A percentile compares a stretch with the other conserved stretches of the same genome.
These are phyloP conservation scores for Lotmaria passim DNA, from an alignment of 208 protist species.

Conservation along the genomic window DNA sequence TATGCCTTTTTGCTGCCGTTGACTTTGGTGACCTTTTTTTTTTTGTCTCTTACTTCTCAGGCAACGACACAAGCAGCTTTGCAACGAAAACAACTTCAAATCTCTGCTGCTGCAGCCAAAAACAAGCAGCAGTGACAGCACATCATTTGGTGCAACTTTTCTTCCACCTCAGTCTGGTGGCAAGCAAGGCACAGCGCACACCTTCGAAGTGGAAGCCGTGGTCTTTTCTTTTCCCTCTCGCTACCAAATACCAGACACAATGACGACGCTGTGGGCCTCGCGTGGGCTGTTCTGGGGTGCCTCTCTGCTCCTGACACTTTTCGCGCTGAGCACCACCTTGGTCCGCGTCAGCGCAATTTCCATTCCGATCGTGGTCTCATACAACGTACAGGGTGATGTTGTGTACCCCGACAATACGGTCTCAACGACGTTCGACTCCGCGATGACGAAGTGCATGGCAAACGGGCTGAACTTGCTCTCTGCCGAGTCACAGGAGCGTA, in stretches of 20 bases:
- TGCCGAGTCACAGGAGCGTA: neutral
- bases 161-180: too few species aligned
- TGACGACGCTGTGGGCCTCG: too few species aligned
- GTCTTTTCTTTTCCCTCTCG: neutral
- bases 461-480: constrained; percentile 18
- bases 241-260: too few species aligned
- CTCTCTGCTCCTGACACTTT: neutral
- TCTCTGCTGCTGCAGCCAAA: too few species aligned
- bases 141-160: too few species aligned
- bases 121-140: too few species aligned
- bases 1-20: too few species aligned
- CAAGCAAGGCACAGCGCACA: too few species aligned
- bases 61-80: too few species aligned
- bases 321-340: neutral
- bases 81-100: too few species aligned
- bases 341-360: neutral
- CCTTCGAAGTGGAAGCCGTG: too few species aligned
- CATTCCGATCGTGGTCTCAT: neutral
- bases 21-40: neutral
- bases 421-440: neutral
- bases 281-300: too few species aligned
- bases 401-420: neutral
- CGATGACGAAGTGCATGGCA: constrained; percentile 3
- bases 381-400: neutral
- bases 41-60: neutral